Percentiles rank a stretch among this genome's conserved stretches.
These are phyloP conservation scores for Sanghuangporus weigelae DNA, from an alignment of 1,284 basidiomycete species.

Conservation along the genomic window DNA sequence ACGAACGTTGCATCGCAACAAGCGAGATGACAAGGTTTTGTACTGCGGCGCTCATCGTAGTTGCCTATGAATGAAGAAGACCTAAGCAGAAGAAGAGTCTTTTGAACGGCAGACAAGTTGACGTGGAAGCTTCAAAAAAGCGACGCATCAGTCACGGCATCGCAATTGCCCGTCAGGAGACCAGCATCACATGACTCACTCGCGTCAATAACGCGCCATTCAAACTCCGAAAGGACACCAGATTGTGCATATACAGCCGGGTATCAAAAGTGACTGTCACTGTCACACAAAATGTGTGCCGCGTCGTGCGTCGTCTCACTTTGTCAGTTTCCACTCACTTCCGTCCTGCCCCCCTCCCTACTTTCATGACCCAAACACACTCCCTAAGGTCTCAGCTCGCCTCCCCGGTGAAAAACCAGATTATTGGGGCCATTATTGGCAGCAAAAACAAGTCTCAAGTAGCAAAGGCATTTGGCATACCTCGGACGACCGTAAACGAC, in stretches of 20 bases:
- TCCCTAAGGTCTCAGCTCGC: too few relatives aligned
- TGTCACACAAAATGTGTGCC: neutral
- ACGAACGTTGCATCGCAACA: constrained; percentile 82
- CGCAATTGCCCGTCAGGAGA: neutral
- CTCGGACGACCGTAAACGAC: too few relatives aligned
- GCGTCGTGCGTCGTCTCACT: too few relatives aligned
- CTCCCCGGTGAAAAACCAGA: too few relatives aligned
- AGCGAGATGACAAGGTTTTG: constrained; percentile 82
- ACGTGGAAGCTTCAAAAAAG: neutral
- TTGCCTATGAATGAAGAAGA: neutral
- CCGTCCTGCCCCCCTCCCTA: too few relatives aligned
- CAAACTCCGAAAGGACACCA: neutral
- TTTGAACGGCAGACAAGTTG: neutral
- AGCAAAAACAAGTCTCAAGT: too few relatives aligned
- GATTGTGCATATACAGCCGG: neutral
- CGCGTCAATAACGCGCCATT: neutral
- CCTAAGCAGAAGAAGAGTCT: neutral
- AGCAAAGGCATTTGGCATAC: too few relatives aligned
- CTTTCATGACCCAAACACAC: too few relatives aligned
- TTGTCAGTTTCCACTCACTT: too few relatives aligned
- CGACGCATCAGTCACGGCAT: neutral
- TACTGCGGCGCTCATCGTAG: constrained; percentile 25
- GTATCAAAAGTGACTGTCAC: neutral
- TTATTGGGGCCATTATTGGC: too few relatives aligned
- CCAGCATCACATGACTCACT: neutral